Evolutionary conservation across 2,329 filamentous ascomycete genomes (phyloP).

Genomic region (Leptographium flavum): DNA sequence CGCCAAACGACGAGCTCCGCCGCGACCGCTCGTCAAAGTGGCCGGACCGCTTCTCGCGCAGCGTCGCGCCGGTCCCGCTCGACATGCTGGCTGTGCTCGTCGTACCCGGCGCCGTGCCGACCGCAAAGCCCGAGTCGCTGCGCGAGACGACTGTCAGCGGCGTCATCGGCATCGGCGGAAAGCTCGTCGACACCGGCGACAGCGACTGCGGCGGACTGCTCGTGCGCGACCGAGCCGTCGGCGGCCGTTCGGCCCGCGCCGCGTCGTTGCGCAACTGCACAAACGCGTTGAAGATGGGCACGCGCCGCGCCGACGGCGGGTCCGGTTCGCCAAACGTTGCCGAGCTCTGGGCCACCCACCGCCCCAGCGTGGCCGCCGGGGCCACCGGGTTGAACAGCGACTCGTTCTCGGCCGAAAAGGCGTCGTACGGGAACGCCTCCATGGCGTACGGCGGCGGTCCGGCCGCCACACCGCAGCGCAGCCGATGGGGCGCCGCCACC

Average conservation of each 20-base stretch:
- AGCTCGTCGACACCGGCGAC: slow-evolving; percentile 66
- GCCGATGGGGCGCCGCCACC: slow-evolving; percentile 77
- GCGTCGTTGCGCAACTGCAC: slow-evolving; percentile 54
- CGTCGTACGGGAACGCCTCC: slow-evolving; percentile 82
- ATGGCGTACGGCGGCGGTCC: slow-evolving; percentile 87
- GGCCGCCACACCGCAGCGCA: slow-evolving; percentile 70
- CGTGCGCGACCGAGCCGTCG: slow-evolving; percentile 53
- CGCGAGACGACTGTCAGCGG: slow-evolving; percentile 72
- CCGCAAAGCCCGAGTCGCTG: slow-evolving; percentile 80
- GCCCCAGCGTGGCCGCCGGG: slow-evolving; percentile 58
- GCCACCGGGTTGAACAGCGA: slow-evolving; percentile 64
- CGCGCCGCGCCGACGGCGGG: slow-evolving; percentile 32
- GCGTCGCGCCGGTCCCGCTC: no score
- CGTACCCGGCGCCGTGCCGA: no score
- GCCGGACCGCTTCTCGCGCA: slow-evolving; percentile 87
- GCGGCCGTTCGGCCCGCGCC: slow-evolving; percentile 57
- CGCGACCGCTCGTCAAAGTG: slow-evolving; percentile 76
- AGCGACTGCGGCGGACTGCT: slow-evolving; percentile 46
- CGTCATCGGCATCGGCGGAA: slow-evolving; percentile 61
- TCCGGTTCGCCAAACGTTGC: slow-evolving; percentile 65
- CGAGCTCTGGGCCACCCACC: slow-evolving; percentile 81
- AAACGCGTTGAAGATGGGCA: slow-evolving; percentile 84
- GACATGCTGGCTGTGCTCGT: no score
- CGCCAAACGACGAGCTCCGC: slow-evolving; percentile 82
- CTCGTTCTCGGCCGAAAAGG: slow-evolving; percentile 76